A percentile compares a stretch with the other conserved stretches of the same genome.
phyloP scores from a whole-genome alignment of 2,329 filamentous ascomycete genomes.

The Akanthomyces muscarius region DNA sequence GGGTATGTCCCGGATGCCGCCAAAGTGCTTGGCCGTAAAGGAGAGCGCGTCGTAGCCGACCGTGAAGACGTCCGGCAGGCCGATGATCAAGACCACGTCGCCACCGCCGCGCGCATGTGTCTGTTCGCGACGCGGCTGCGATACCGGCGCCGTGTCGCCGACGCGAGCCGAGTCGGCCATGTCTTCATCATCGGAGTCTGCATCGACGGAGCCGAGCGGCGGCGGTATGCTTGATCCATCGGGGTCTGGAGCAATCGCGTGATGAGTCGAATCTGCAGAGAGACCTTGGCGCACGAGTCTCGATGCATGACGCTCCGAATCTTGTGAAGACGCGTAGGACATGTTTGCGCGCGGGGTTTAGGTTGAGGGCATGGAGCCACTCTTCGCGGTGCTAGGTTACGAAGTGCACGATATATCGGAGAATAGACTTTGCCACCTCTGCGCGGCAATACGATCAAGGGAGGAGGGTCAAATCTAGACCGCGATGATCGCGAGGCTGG shows the following conservation, averaged over 20 bases:
- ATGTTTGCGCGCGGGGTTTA: too few species aligned
- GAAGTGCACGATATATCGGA: too few species aligned
- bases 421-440: too few species aligned
- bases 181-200: background rate
- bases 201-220: background rate
- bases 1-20: constrained; percentile 53
- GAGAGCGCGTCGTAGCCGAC: constrained; percentile 52
- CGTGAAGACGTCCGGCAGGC: constrained; percentile 47
- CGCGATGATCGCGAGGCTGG: too few species aligned
- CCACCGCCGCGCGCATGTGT: constrained; percentile 25
- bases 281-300: background rate
- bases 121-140: too few species aligned
- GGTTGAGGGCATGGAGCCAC: too few species aligned
- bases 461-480: too few species aligned
- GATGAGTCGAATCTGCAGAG: too few species aligned
- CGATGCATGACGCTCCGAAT: background rate
- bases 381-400: too few species aligned
- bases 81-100: constrained; percentile 51
- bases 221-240: background rate
- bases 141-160: background rate
- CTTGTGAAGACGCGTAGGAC: too few species aligned
- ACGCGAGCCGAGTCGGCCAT: background rate
- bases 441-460: too few species aligned
- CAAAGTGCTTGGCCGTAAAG: constrained; percentile 45
- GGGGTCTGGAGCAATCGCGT: background rate